Conservation (phyloP, 2,329 filamentous ascomycete genomes). For the Beauveria varroae region DNA sequence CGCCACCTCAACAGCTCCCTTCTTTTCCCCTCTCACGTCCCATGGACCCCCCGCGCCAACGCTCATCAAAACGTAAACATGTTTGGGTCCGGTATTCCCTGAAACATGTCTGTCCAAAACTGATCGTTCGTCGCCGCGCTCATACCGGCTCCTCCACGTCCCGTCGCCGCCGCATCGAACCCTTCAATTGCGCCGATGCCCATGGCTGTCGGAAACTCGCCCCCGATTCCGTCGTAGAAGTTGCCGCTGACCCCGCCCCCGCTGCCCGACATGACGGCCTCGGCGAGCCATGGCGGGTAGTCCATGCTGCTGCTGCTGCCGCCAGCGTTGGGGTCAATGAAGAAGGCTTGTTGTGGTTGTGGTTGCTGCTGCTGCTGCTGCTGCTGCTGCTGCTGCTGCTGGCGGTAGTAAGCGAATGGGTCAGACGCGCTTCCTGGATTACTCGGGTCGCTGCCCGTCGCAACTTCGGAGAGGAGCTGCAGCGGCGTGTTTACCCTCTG, state of each 20-base stretch:
- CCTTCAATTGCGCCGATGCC: neutral
- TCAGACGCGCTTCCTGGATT: conserved; percentile 12
- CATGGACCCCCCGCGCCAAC: no score
- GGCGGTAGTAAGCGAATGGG: neutral
- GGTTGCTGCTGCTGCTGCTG: neutral
- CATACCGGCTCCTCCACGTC: neutral
- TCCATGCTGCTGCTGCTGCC: neutral
- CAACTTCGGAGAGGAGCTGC: conserved; percentile 50
- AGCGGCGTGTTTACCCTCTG: conserved; percentile 42
- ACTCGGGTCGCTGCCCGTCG: conserved; percentile 34
- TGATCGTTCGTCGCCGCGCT: conserved; percentile 28
- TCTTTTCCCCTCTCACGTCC: no score
- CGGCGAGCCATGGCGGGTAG: conserved; percentile 7
- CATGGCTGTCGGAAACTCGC: conserved; percentile 3
- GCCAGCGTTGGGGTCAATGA: neutral
- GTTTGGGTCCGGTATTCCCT: conserved; percentile 25
- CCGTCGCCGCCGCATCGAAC: conserved; percentile 10
- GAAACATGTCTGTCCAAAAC: conserved; percentile 32
- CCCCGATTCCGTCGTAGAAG: neutral
- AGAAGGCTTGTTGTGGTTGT: neutral
- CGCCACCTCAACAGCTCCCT: no score
- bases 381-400: conserved; percentile 1
- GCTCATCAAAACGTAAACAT: conserved; percentile 27
- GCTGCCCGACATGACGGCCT: conserved; percentile 1
- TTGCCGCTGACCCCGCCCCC: neutral